Evolutionary conservation across 306 rosid species (phyloP), one percentile per base, ranked within the genome.

Genomic region (Rubus parviflorus): DNA sequence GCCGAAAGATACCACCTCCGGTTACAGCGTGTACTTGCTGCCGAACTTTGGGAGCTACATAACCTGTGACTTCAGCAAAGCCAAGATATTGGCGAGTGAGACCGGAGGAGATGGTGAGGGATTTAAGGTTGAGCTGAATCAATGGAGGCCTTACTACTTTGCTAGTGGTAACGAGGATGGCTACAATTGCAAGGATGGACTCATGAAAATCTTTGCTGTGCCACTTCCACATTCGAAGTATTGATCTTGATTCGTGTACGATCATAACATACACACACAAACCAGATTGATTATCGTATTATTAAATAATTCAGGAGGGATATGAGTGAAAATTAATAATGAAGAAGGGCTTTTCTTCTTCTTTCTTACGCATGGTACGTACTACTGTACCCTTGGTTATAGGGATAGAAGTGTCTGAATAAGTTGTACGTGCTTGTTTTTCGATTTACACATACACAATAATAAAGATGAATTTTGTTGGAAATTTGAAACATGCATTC

Each of bases 171-270:
- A 78, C 0, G 89, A 80, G 48, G 82, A 83, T 22, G 80, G 85
- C 30, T 52, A 61, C 63, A 90, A 85, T 45, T 90, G 91, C 83
- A 81, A 82, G n/a, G 84, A 82, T 45, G 93, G 93, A 7, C 84
- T 82, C 75, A 76, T 84, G 79, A 88, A 88, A 81, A 81, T 87
- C 87, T 45, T 79, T 1, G 88, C 76, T 35, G 63, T 77, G 6
- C 90, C 91, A 22, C 73, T 72, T 70, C 82, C 86, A 1, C 76
- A 35, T 70, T 30, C 49, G 60, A 3, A 66, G 0, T 63, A 46
- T 14, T 45, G 42, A 41, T 65, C 35, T 30, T 30, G 35, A 30
- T 30, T 30, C 1, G 35, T 30, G 35, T 30, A 30, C 2, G 35
- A 30, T 30, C 35, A 30, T 30, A 30, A 25, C 2, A 30, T 30